Percentiles rank a stretch among this genome's conserved stretches.
Evolutionary conservation across 257 asterid species (phyloP).

Genomic region (Verbena officinalis): DNA sequence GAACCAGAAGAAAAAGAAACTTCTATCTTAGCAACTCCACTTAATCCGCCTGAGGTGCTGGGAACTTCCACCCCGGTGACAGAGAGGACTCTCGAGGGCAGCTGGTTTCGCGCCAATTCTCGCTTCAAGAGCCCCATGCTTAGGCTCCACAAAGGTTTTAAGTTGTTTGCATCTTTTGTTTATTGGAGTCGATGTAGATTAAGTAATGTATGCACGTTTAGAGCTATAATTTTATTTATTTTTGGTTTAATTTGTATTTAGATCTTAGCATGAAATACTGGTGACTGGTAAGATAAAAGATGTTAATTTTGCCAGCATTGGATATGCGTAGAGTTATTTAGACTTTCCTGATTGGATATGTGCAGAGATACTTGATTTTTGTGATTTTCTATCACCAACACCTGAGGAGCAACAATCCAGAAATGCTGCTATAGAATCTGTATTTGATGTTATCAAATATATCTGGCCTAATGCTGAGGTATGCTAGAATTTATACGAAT

Average conservation of each 20-base stretch:
- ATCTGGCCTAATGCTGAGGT: slow-evolving; percentile 96
- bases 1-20: slow-evolving; percentile 35
- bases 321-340: slow-evolving; percentile 36
- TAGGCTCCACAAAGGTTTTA: slow-evolving; percentile 84
- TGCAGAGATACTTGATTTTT: slow-evolving; percentile 93
- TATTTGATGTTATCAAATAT: slow-evolving; percentile 71
- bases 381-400: slow-evolving; percentile 90
- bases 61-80: slow-evolving; percentile 36
- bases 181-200: background rate
- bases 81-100: slow-evolving; percentile 69
- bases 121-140: slow-evolving; percentile 88
- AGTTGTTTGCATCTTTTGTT: slow-evolving; percentile 1
- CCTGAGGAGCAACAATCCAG: slow-evolving; percentile 80
- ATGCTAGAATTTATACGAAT: slow-evolving; percentile 2
- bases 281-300: background rate
- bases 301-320: slow-evolving; percentile 1
- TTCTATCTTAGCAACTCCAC: slow-evolving; percentile 22
- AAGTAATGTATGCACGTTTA: background rate
- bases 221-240: background rate
- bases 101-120: slow-evolving; percentile 81
- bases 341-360: slow-evolving; percentile 32
- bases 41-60: slow-evolving; percentile 23
- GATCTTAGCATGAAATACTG: slow-evolving; percentile 9
- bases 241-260: slow-evolving; percentile 2
- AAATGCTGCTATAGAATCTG: slow-evolving; percentile 74